Evolutionary conservation across 2,329 filamentous ascomycete genomes (phyloP).

Genomic region (Scedosporium apiospermum): DNA sequence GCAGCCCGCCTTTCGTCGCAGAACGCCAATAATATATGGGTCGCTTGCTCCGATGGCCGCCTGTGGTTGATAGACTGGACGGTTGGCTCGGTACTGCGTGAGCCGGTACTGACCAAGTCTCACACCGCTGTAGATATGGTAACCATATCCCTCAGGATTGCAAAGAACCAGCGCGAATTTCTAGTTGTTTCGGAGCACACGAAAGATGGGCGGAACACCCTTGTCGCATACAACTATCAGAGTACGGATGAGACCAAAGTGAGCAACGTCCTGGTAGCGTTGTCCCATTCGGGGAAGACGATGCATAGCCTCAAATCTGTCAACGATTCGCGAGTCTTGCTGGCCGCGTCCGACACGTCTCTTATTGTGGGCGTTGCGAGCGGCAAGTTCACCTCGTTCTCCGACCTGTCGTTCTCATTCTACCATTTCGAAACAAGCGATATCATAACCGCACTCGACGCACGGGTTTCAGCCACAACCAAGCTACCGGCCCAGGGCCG

Average conservation of each 20-base stretch:
- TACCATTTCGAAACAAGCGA: conserved; percentile 51
- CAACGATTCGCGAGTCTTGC: not conserved
- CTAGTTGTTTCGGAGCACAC: conserved; percentile 32
- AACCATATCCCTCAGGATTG: conserved; percentile 28
- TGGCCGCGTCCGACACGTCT: not conserved
- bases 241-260: not conserved
- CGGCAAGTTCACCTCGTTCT: not conserved
- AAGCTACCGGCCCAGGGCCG: conserved; percentile 13
- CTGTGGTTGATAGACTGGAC: conserved; percentile 53
- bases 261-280: not conserved
- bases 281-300: not conserved
- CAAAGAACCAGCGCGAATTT: conserved; percentile 29
- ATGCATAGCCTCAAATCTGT: conserved; percentile 1
- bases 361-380: conserved; percentile 1
- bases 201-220: not conserved
- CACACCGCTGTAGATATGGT: conserved; percentile 36
- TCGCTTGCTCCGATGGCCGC: conserved; percentile 47
- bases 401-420: conserved; percentile 41
- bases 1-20: conserved; percentile 29
- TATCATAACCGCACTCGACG: conserved; percentile 57
- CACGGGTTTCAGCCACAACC: conserved; percentile 31
- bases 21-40: conserved; percentile 43
- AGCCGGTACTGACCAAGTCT: conserved; percentile 20
- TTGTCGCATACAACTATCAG: not conserved
- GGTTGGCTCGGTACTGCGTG: conserved; percentile 11